Percentiles rank a stretch among this genome's conserved stretches.
Evolutionary conservation across 371 early-diverging fungal genomes (phyloP).

Genomic region (Mortierella sp.): DNA sequence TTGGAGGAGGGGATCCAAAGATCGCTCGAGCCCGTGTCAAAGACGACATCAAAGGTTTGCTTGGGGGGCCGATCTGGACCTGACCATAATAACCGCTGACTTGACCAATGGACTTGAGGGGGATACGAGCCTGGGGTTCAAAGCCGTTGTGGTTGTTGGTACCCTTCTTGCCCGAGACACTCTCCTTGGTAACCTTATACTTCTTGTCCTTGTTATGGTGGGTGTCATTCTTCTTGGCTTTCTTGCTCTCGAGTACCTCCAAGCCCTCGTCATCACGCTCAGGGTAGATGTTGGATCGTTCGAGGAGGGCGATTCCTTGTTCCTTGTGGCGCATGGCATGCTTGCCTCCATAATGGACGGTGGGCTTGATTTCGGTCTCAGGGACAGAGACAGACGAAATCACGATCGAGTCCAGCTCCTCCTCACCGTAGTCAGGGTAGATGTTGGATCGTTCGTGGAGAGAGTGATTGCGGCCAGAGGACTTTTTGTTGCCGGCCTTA

Average conservation of each 20-base stretch:
- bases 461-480: not conserved
- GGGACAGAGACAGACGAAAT: not conserved
- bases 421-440: not conserved
- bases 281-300: conserved; percentile 28
- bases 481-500: not conserved
- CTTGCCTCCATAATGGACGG: not conserved
- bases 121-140: conserved; percentile 37
- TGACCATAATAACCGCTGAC: conserved; percentile 65
- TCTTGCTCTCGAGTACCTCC: conserved; percentile 8
- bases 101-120: conserved; percentile 38
- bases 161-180: not conserved
- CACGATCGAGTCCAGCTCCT: not conserved
- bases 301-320: not conserved
- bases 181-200: not conserved
- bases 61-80: conserved; percentile 70
- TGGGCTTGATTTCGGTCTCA: not conserved
- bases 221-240: conserved; percentile 17
- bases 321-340: conserved; percentile 7
- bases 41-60: conserved; percentile 70
- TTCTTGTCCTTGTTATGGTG: not conserved
- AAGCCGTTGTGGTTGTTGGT: not conserved
- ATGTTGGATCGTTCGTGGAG: conserved; percentile 8
- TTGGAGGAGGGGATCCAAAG: conserved; percentile 69
- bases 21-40: conserved; percentile 79
- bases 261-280: conserved; percentile 17